Evolutionary conservation across 1,284 basidiomycete species (phyloP), one percentile per base, ranked within the genome.

Genomic region (Apiotrichum gamsii): DNA sequence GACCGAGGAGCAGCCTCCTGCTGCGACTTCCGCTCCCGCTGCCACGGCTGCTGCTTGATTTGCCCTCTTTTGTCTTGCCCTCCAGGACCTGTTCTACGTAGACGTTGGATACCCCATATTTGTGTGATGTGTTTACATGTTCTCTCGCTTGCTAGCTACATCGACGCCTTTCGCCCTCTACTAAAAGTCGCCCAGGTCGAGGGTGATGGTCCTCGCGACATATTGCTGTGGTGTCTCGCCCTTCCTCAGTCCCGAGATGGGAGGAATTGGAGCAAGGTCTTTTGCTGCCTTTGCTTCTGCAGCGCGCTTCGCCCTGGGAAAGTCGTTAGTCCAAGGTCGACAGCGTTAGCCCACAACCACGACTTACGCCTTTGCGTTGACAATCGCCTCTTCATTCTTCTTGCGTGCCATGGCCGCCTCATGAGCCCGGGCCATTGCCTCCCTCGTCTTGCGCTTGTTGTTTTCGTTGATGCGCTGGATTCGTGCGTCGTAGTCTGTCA

Each of bases 401-500:
- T 84, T 78, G 52, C 84, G 82, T 56, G 84, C 82, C 8, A 79
- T 72, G 51, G 84, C 81, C 29, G 76, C 75, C 33, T 82, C 64
- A 70, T 93, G 90, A 0, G 87, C 85, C 55, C 80, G 81, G 40
- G 85, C 77, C 51, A 90, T 81, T 2, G 81, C 78, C 59, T 90
- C 88, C 52, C 82, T 62, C 51, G 93, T 94, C 38, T 83, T 82
- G 57, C 79, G 80, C 34, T 87, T 79, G 67, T 96, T 94, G 43
- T 88, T 80, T 70, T 91, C 88, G 66, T 93, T 94, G 51, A 95
- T 84, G 64, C 76, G 81, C 16, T 84, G 80, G 25, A 93, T 77
- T 57, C 80, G 73, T 50, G 82, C 81, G 35, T 74, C 75, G 54
- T 74, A 71, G 6, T 74, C 69, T 47, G 76, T 75, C 50, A 60